These are phyloP conservation scores for Umbilicus rupestris DNA, from an alignment of 164 flowering plant genomes.

Conservation along the genomic window DNA sequence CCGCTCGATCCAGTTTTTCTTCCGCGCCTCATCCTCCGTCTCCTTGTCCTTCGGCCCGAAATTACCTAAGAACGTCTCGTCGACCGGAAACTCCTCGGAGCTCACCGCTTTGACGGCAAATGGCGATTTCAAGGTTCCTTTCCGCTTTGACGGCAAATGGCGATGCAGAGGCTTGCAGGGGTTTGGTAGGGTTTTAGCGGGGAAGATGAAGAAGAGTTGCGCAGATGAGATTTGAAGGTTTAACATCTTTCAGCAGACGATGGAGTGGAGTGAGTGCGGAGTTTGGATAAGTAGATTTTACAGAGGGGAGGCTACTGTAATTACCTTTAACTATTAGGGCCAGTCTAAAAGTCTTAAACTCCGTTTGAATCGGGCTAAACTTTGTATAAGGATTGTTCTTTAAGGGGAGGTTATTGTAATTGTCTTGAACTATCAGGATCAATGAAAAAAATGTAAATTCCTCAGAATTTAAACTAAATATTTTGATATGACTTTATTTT, in stretches of 20 bases:
- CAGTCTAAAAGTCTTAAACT: too few species aligned
- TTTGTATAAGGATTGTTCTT: too few species aligned
- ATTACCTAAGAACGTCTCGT: constrained; percentile 53
- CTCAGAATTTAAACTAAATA: too few species aligned
- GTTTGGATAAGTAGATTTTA: not conserved
- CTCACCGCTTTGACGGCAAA: constrained; percentile 22
- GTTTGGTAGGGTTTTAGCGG: constrained; percentile 4
- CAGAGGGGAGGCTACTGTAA: not conserved
- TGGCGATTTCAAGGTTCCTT: not conserved
- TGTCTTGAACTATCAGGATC: too few species aligned
- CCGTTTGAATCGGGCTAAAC: too few species aligned
- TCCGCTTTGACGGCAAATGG: constrained; percentile 17
- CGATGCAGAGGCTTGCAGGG: constrained; percentile 7
- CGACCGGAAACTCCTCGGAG: constrained; percentile 78
- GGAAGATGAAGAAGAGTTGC: constrained; percentile 6
- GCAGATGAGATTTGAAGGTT: constrained; percentile 4
- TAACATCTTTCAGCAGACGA: not conserved
- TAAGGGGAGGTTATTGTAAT: too few species aligned
- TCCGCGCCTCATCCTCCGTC: constrained; percentile 74
- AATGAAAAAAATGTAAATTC: too few species aligned
- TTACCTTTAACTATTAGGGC: not conserved
- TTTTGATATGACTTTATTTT: too few species aligned
- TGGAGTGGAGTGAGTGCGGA: not conserved
- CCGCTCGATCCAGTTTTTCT: constrained; percentile 70
- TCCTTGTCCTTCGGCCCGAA: constrained; percentile 50